Base-by-base conservation (phyloP, 2,329 filamentous ascomycete species). In the Cladosporium sp. region DNA sequence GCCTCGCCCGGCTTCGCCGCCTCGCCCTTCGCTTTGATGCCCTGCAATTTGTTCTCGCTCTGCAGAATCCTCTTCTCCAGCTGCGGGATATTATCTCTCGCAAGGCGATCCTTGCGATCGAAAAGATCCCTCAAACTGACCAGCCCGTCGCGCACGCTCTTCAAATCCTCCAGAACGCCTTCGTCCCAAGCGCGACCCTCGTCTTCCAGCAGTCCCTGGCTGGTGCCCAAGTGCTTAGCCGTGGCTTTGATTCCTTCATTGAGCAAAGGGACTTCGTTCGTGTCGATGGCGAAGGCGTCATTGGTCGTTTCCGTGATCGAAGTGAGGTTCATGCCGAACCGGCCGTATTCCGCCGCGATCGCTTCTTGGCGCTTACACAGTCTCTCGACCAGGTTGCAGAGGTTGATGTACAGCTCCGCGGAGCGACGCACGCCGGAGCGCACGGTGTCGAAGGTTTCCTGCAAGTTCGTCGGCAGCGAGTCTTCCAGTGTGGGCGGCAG, bases 81-180 rank as follows among this genome's bases (percentile, higher is more conserved):
- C 57, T 84, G 80, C 0, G 91, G 88, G 44, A 99, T 97, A 58
- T 92, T 97, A 73, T 99, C 90, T 64, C 83, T 86, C 61, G 95
- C 89, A 47, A 91, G 83, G 39, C 88, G 80, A 64, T 97, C 93
- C 49, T 88, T 78, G 36, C 93, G 82, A 56, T 97, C 93, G 67
- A 99, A 99, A 75, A 97, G 77, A 59, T 97, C 92, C 11, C 92
- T 79, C 70, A 97, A 79, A 60, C 88, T 89, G 43, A 99, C 92
- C 1, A 97, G 78, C 7, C 85, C 83, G 69, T 99, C 93, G 19
- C 93, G 81, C 68, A 96, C 90, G 41, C 85, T 82, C 77, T 99
- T 99, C 50, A 97, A 70, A 63, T 99, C 93, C 68, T 99, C 93
- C 13, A 97, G 73, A 1, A 96, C 85, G 6, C 93, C 93, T 55